Evolutionary conservation across 2,329 filamentous ascomycete species (phyloP), one percentile per base, ranked within the genome.

Genomic region (Verticillium alfalfae): DNA sequence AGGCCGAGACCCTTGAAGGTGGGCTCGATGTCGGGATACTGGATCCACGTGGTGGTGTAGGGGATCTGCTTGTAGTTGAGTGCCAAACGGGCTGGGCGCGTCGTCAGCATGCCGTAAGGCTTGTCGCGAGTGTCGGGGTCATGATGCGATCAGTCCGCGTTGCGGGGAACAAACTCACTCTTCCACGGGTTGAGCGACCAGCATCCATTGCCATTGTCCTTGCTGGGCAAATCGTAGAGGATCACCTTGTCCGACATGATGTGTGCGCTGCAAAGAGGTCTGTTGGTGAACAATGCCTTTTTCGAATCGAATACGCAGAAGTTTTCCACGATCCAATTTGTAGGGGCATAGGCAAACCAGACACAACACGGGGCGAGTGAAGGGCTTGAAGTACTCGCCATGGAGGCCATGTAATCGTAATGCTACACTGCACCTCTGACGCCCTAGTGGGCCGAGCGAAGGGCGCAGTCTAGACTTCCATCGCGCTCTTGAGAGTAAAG

Each of bases 161-260:
- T 8, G 60, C 22, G 18, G 9, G 1, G 16, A 31, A 31, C 4
- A 31, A 31, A 58, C 69, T 67, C 74, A 88, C 87, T 85, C 75
- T 89, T 91, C 88, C 88, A 91, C 0, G 88, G 84, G 70, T 91
- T 92, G 56, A 84, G 74, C 1, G 87, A 88, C 89, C 89, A 91
- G 58, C 76, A 70, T 8, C 73, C 74, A 45, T 76, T 71, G 16
- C 75, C 76, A 22, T 75, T 56, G 52, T 58, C 73, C 69, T 78
- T 82, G 72, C 79, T 86, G 2, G 87, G 83, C 2, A 91, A 72
- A 70, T 91, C 88, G 66, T 85, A 89, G 1, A 91, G 71, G 9
- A 83, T 75, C 41, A 88, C 76, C 4, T 68, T 64, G 1, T 72
- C 65, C 36, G 73, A 62, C 73, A 76, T 76, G 6, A 34, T 67